Evolutionary conservation across 1,284 basidiomycete genomes (phyloP).

Genomic region (Cutaneotrichosporon dermatis): DNA sequence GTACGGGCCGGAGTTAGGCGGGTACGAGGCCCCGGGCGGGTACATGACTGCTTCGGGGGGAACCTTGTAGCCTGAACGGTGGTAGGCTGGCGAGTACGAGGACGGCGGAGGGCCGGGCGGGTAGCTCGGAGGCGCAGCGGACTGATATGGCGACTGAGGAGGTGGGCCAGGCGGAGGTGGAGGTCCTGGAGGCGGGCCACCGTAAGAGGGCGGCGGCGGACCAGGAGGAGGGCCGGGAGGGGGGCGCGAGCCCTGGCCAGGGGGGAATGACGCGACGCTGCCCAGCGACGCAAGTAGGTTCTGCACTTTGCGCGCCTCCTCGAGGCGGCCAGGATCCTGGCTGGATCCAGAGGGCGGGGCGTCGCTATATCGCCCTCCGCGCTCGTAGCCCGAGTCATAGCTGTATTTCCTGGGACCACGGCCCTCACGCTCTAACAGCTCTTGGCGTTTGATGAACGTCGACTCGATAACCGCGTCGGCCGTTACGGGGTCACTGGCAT

Average conservation of each 20-base stretch:
- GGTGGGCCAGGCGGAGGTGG: background rate
- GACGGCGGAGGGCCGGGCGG: background rate
- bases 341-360: slow-evolving; percentile 10
- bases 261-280: slow-evolving; percentile 7
- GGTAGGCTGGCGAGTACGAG: background rate
- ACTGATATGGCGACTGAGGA: too few relatives aligned
- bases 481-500: slow-evolving; percentile 5
- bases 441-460: slow-evolving; percentile 8
- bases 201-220: background rate
- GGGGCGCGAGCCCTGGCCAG: background rate
- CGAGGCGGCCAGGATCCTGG: slow-evolving; percentile 24
- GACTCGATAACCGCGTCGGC: slow-evolving; percentile 7
- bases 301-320: slow-evolving; percentile 39
- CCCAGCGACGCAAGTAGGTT: slow-evolving; percentile 30
- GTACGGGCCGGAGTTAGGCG: background rate
- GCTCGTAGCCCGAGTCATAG: background rate
- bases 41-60: too few relatives aligned
- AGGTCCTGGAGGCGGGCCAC: background rate
- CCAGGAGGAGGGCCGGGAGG: background rate
- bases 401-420: background rate
- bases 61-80: too few relatives aligned
- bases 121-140: background rate
- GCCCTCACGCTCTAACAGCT: slow-evolving; percentile 6
- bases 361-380: slow-evolving; percentile 9
- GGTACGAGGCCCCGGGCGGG: too few relatives aligned